Conservation (phyloP, 164 flowering plant species). For the Chimonanthus salicifolius region DNA sequence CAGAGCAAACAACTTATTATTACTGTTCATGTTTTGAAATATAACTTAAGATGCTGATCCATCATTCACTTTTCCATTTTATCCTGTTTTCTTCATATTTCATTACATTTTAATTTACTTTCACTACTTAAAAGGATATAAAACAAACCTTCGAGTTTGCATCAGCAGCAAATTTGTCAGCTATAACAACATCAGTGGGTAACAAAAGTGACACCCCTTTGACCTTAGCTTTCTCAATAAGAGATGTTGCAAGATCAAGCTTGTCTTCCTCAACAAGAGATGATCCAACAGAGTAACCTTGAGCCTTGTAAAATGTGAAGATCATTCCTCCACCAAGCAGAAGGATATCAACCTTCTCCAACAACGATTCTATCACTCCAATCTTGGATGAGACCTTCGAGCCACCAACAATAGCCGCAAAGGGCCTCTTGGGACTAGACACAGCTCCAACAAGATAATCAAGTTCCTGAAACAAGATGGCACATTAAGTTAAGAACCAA, state of each 20-base stretch:
- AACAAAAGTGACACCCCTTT: slow-evolving; percentile 73
- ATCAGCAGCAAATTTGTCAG: slow-evolving; percentile 83
- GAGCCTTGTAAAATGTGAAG: slow-evolving; percentile 90
- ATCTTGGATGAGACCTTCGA: slow-evolving; percentile 83
- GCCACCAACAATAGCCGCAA: slow-evolving; percentile 94
- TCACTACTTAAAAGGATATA: neutral
- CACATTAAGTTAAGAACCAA: neutral
- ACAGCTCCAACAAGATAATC: slow-evolving; percentile 92
- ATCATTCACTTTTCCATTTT: neutral
- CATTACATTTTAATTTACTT: neutral
- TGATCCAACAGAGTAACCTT: slow-evolving; percentile 64
- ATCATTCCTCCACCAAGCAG: slow-evolving; percentile 89
- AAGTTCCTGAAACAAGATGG: slow-evolving; percentile 49
- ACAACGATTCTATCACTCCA: slow-evolving; percentile 78
- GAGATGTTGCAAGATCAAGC: slow-evolving; percentile 69
- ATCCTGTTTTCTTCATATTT: neutral
- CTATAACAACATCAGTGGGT: slow-evolving; percentile 81
- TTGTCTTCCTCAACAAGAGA: slow-evolving; percentile 93
- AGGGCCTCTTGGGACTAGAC: slow-evolving; percentile 75
- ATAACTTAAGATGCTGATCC: too few relatives aligned
- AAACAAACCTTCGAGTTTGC: slow-evolving; percentile 67
- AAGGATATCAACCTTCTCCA: slow-evolving; percentile 68
- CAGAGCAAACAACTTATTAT: too few relatives aligned
- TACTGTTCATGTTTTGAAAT: too few relatives aligned
- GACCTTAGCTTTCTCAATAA: slow-evolving; percentile 73